phyloP scores from a whole-genome alignment of 768 basidiomycete genomes.

The Tylopilus intermedius region DNA sequence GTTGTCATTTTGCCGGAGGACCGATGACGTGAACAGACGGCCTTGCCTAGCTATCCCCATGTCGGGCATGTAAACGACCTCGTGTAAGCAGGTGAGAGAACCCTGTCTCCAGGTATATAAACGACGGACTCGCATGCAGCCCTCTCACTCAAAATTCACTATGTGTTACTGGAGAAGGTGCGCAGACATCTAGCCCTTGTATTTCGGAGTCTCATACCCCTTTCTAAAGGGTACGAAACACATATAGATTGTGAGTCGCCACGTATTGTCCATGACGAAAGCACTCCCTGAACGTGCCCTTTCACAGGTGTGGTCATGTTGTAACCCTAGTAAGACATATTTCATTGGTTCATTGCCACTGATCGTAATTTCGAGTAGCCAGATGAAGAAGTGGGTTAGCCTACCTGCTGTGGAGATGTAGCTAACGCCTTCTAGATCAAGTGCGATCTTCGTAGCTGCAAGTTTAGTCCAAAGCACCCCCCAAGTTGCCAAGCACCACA shows the following conservation, averaged over 20 bases:
- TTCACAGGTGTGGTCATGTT: slow-evolving; percentile 50
- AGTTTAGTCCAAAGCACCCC: slow-evolving; percentile 58
- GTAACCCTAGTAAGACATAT: slow-evolving; percentile 40
- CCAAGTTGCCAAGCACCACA: slow-evolving; percentile 43
- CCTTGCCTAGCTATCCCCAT: slow-evolving; percentile 24
- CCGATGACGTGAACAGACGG: slow-evolving; percentile 26
- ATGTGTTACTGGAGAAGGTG: slow-evolving; percentile 65
- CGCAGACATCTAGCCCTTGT: slow-evolving; percentile 20
- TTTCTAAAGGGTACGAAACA: slow-evolving; percentile 48
- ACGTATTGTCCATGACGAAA: neutral
- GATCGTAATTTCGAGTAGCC: slow-evolving; percentile 34
- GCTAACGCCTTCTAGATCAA: slow-evolving; percentile 45
- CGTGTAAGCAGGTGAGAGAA: slow-evolving; percentile 29
- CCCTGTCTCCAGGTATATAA: slow-evolving; percentile 29
- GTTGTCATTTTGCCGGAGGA: slow-evolving; percentile 20
- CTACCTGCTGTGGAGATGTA: neutral
- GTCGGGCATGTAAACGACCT: slow-evolving; percentile 17
- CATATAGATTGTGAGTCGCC: slow-evolving; percentile 44
- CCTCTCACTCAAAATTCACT: slow-evolving; percentile 7
- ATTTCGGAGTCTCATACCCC: slow-evolving; percentile 16
- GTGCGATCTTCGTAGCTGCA: slow-evolving; percentile 55
- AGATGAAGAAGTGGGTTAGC: slow-evolving; percentile 48
- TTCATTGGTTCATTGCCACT: slow-evolving; percentile 4
- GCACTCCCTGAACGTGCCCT: slow-evolving; percentile 2
- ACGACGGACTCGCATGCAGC: slow-evolving; percentile 4